Conservation (phyloP, 306 rosid genomes). For the Leucaena leucocephala region DNA sequence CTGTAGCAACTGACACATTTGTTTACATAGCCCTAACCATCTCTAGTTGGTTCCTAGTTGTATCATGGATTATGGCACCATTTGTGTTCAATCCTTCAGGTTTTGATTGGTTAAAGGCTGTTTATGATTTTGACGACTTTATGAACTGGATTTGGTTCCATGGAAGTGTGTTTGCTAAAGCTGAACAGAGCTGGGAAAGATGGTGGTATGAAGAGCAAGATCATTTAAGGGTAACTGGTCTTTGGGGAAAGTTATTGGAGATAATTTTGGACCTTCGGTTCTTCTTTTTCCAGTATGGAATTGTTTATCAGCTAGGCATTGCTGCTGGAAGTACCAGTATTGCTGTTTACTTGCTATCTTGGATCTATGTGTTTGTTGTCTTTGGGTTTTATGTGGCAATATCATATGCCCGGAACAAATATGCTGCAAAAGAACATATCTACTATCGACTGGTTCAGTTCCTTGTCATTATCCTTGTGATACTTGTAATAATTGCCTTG, state of each 20-base stretch:
- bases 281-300: slow-evolving; percentile 12
- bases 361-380: slow-evolving; percentile 4
- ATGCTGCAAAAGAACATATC: background rate
- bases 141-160: slow-evolving; percentile 3
- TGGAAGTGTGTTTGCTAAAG: slow-evolving; percentile 8
- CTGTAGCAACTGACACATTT: background rate
- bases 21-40: background rate
- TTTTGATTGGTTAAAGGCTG: slow-evolving; percentile 1
- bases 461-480: background rate
- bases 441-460: slow-evolving; percentile 1
- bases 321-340: slow-evolving; percentile 9
- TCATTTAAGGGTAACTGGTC: background rate
- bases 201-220: slow-evolving; percentile 7
- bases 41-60: slow-evolving; percentile 3
- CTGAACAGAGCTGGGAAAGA: slow-evolving; percentile 9
- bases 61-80: slow-evolving; percentile 3
- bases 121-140: background rate
- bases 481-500: background rate
- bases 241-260: slow-evolving; percentile 5
- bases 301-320: slow-evolving; percentile 4
- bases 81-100: slow-evolving; percentile 4
- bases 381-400: background rate
- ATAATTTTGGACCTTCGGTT: background rate
- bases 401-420: background rate
- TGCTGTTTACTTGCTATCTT: background rate